Evolutionary conservation across 345 rosid species (phyloP).

Genomic region (Camelina laxa): DNA sequence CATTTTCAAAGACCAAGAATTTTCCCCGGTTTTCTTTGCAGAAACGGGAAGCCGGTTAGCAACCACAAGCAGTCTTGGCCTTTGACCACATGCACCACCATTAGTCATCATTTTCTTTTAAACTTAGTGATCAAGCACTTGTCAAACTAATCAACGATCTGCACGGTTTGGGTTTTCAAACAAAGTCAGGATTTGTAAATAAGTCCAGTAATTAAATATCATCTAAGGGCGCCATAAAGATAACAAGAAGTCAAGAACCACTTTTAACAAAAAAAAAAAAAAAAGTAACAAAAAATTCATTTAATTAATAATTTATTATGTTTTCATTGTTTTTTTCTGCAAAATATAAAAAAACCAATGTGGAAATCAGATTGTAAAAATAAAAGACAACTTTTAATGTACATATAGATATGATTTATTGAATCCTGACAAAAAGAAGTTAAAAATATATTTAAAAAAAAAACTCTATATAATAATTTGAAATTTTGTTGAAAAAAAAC

Average conservation of each 20-base stretch:
- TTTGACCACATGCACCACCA: conserved; percentile 11
- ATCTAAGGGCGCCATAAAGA: not conserved
- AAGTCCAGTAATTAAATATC: not conserved
- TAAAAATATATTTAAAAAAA: too few relatives aligned
- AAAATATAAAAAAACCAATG: not conserved
- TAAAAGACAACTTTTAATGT: too few relatives aligned
- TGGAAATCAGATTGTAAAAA: not conserved
- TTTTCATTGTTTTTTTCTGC: not conserved
- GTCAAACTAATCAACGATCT: conserved; percentile 1
- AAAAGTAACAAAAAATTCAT: not conserved
- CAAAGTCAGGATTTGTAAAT: not conserved
- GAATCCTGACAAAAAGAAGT: not conserved
- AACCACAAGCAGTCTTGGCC: conserved; percentile 71
- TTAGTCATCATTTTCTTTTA: conserved; percentile 21
- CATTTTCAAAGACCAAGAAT: conserved; percentile 80
- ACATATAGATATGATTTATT: not conserved
- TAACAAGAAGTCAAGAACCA: not conserved
- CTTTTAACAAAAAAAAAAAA: not conserved
- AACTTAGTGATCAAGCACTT: conserved; percentile 16
- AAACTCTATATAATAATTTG: not conserved
- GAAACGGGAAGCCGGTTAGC: conserved; percentile 91
- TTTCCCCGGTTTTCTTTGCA: conserved; percentile 82
- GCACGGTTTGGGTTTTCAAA: not conserved
- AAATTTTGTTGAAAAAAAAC: not conserved
- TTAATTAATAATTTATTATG: not conserved